Conservation (phyloP, 2,329 filamentous ascomycete species). For the Penicillium vulpinum region DNA sequence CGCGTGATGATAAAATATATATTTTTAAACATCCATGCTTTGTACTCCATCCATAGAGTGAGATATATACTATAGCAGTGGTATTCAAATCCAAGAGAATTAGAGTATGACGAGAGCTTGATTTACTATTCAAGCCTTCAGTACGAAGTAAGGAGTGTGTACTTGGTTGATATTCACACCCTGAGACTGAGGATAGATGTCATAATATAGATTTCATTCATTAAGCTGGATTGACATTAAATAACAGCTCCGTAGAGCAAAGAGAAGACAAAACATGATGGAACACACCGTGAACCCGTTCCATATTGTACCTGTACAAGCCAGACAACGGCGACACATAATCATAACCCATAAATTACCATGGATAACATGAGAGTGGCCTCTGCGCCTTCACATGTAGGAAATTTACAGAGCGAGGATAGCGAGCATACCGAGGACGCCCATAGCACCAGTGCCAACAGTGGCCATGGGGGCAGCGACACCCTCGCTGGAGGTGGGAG, state of each 20-base stretch:
- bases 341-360: slow-evolving; percentile 18
- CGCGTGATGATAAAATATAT: background rate
- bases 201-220: slow-evolving; percentile 4
- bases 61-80: background rate
- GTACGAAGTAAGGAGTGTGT: background rate
- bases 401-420: slow-evolving; percentile 41
- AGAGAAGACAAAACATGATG: slow-evolving; percentile 3
- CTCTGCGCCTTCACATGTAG: background rate
- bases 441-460: slow-evolving; percentile 35
- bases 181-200: background rate
- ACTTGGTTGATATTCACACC: background rate
- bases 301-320: slow-evolving; percentile 21
- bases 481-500: slow-evolving; percentile 11
- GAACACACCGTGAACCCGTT: slow-evolving; percentile 10
- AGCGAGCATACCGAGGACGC: slow-evolving; percentile 45
- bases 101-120: rapidly evolving
- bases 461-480: slow-evolving; percentile 35
- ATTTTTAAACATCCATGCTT: background rate
- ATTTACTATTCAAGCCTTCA: background rate
- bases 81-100: background rate
- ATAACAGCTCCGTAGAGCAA: slow-evolving; percentile 8
- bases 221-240: slow-evolving; percentile 19
- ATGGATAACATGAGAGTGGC: background rate
- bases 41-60: background rate
- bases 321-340: slow-evolving; percentile 11